These are phyloP conservation scores for Pythium sukuiense DNA, from an alignment of 352 stramenopile genomes.

Conservation along the genomic window DNA sequence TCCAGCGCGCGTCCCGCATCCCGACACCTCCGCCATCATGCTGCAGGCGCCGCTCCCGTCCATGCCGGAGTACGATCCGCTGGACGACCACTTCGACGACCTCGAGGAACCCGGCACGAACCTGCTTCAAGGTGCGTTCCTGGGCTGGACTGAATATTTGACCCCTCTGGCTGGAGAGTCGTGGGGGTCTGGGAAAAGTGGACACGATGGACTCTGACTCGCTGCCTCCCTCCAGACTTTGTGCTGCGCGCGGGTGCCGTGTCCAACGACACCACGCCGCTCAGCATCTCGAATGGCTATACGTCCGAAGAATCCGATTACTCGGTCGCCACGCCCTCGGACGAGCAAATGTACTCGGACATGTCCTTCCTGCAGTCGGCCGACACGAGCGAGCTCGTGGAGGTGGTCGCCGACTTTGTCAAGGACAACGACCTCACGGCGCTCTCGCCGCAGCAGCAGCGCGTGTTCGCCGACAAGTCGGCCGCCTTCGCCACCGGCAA, in stretches of 20 bases:
- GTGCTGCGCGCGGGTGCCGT: conserved; percentile 22
- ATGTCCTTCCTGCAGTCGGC: conserved; percentile 66
- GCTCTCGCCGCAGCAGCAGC: conserved; percentile 43
- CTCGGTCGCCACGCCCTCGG: conserved; percentile 57
- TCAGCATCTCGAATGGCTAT: conserved; percentile 72
- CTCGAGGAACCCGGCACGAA: conserved; percentile 66
- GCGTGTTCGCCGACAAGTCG: conserved; percentile 44
- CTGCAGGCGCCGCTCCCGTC: conserved; percentile 49
- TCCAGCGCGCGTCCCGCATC: neutral
- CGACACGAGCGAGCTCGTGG: conserved; percentile 62
- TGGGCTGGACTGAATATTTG: neutral
- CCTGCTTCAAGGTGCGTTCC: conserved; percentile 56
- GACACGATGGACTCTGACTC: conserved; percentile 26
- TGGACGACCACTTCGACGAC: conserved; percentile 72
- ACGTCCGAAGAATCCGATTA: conserved; percentile 87
- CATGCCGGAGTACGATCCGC: conserved; percentile 65
- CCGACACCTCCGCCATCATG: conserved; percentile 28
- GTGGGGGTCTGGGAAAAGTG: conserved; percentile 22
- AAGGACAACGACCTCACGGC: conserved; percentile 44
- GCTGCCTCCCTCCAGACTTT: conserved; percentile 18
- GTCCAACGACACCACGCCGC: conserved; percentile 43
- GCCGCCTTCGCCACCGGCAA: conserved; percentile 36
- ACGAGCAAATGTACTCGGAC: conserved; percentile 78
- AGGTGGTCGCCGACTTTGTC: conserved; percentile 57
- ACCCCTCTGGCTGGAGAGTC: neutral